A percentile compares a stretch with the other conserved stretches of the same genome.
phyloP scores from a whole-genome alignment of 1,284 basidiomycete genomes.

The Leccinum pachyderme region DNA sequence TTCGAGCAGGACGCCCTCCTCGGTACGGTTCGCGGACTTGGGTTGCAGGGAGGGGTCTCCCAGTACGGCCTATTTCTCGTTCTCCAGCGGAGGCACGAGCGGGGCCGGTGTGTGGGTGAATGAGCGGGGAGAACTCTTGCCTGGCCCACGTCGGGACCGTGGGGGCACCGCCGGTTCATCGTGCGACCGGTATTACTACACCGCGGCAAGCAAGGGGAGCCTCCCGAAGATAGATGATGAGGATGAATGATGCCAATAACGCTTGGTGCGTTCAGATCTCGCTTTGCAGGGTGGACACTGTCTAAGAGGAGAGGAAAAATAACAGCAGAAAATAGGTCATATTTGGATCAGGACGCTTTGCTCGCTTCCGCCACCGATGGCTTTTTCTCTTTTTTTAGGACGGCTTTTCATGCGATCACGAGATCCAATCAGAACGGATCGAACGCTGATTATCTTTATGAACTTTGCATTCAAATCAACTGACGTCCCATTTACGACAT shows the following conservation, averaged over 20 bases:
- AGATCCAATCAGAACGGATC: constrained; percentile 5
- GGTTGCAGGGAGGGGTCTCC: constrained; percentile 11
- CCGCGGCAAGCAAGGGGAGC: constrained; percentile 18
- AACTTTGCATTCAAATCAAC: constrained; percentile 9
- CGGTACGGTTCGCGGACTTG: constrained; percentile 20
- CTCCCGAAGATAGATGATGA: constrained; percentile 9
- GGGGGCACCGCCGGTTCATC: constrained; percentile 8
- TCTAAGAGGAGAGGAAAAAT: not conserved
- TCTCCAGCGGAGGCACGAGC: constrained; percentile 24
- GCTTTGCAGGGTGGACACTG: not conserved
- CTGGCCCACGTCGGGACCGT: not conserved
- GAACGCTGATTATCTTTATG: constrained; percentile 28
- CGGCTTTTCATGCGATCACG: constrained; percentile 7
- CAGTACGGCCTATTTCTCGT: constrained; percentile 29
- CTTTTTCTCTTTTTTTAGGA: not conserved
- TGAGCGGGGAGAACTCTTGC: constrained; percentile 31
- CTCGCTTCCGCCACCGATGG: not conserved
- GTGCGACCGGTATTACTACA: constrained; percentile 16
- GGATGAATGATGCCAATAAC: constrained; percentile 5
- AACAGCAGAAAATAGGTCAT: not conserved
- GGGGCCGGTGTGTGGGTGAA: constrained; percentile 19
- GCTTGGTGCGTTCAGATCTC: not conserved
- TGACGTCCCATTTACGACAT: constrained; percentile 30
- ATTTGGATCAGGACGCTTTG: not conserved
- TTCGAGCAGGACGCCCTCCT: constrained; percentile 18